A percentile compares a stretch with the other conserved stretches of the same genome.
These are phyloP conservation scores for Angomonas desouzai DNA, from an alignment of 208 protist species.

Conservation along the genomic window DNA sequence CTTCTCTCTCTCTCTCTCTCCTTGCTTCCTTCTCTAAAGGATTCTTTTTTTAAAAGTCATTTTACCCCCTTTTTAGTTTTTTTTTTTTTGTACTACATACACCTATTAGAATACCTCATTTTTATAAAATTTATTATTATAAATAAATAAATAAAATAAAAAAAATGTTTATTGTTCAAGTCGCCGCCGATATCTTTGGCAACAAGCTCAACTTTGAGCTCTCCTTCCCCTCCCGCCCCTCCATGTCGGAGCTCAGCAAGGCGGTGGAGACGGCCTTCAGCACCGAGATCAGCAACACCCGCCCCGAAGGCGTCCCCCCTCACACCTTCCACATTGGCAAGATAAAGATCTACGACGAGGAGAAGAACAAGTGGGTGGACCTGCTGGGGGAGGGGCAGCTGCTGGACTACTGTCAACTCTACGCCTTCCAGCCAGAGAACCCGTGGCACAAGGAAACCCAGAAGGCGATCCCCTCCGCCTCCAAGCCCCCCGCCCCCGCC, in stretches of 20 bases:
- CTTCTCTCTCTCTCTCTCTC: too few species aligned
- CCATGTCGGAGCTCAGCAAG: conserved; percentile 64
- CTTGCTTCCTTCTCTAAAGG: too few species aligned
- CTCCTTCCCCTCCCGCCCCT: conserved; percentile 65
- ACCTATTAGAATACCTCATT: too few species aligned
- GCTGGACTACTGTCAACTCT: conserved; percentile 81
- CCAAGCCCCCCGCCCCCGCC: conserved; percentile 52
- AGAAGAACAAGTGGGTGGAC: conserved; percentile 86
- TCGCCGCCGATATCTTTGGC: conserved; percentile 86
- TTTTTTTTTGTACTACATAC: conserved; percentile 21
- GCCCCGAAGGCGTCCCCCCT: conserved; percentile 61
- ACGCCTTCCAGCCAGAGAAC: conserved; percentile 89
- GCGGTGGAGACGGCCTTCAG: conserved; percentile 64
- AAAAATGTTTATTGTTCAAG: conserved; percentile 79
- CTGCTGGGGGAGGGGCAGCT: conserved; percentile 75
- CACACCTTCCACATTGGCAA: conserved; percentile 83
- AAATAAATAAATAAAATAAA: conserved; percentile 7
- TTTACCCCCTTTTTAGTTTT: too few species aligned
- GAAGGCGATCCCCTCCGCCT: conserved; percentile 81
- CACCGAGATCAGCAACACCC: conserved; percentile 67
- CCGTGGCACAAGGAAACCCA: conserved; percentile 90
- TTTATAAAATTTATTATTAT: not conserved
- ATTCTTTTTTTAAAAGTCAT: too few species aligned
- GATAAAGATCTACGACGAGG: conserved; percentile 88
- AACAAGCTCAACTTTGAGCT: conserved; percentile 91